Percentiles rank a stretch among this genome's conserved stretches.
Evolutionary conservation across 2,329 filamentous ascomycete genomes (phyloP).

Genomic region (Phoma sp.): DNA sequence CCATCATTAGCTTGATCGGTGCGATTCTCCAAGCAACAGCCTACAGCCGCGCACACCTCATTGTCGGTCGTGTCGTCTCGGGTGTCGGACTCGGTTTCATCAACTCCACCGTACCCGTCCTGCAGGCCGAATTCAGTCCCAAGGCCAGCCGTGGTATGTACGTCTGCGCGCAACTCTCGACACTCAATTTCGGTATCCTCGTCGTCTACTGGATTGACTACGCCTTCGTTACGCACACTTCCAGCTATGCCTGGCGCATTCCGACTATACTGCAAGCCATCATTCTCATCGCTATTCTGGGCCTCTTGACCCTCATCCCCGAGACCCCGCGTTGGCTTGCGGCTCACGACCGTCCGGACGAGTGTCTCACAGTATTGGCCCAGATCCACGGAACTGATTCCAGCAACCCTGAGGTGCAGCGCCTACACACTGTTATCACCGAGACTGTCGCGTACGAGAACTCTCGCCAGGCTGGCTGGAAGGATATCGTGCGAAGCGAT

Average conservation of each 20-base stretch:
- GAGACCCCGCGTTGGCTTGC: constrained; percentile 26
- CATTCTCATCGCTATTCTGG: constrained; percentile 18
- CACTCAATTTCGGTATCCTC: constrained; percentile 24
- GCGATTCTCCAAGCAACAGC: constrained; percentile 23
- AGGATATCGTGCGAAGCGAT: constrained; percentile 21
- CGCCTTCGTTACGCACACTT: constrained; percentile 20
- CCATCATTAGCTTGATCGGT: constrained; percentile 22
- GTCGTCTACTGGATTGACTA: constrained; percentile 27
- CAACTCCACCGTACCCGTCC: constrained; percentile 23
- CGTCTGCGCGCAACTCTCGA: constrained; percentile 26
- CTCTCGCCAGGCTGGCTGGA: constrained; percentile 24
- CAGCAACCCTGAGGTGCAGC: constrained; percentile 16
- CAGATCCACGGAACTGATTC: constrained; percentile 17
- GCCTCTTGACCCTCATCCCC: constrained; percentile 15
- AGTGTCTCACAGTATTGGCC: constrained; percentile 22
- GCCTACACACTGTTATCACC: constrained; percentile 23
- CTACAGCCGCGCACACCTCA: constrained; percentile 19
- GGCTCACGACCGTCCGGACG: constrained; percentile 22
- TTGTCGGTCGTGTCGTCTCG: constrained; percentile 25
- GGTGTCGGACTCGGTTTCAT: constrained; percentile 41
- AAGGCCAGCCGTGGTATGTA: constrained; percentile 26
- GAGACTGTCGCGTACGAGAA: constrained; percentile 25
- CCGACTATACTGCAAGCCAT: constrained; percentile 21
- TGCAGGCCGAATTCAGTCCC: constrained; percentile 26
- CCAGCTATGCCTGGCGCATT: constrained; percentile 24